Base-by-base conservation (phyloP, 441 rosid species). In the Pelargonium myrrhifolium region DNA sequence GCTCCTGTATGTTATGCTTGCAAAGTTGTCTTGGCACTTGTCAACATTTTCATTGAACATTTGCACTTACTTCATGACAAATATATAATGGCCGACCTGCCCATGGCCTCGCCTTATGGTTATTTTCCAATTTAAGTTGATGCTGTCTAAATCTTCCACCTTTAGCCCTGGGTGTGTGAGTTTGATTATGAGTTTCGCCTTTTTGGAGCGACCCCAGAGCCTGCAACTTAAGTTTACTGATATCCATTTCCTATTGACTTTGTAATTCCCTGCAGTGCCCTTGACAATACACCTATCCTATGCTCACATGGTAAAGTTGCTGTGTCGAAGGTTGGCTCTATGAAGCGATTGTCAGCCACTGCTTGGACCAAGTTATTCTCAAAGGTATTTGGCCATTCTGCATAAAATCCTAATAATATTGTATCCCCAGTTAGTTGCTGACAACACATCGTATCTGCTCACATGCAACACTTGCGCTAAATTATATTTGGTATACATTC, bases 281-380 rank as follows among this genome's bases (percentile, higher is more conserved):
- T 94, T 77, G 89, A 92, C 84, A 94, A 94, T 78, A 79, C 85
- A 14, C 74, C 84, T 74, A 80, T 94, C 70, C 94, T 86, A 62
- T 94, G 99, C 73, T 77, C 71, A 21, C 99, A 94, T 78, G 88
- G 88, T 81, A 92, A 89, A 81, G 85, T 94, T 65, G 90, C 90
- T 10, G 74, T 81, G 40, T 85, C 93, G 58, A 88, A 86, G 75
- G 84, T 85, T 65, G 83, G 85, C 72, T 84, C 80, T 71, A 82
- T 87, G 87, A 94, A 94, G 86, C 85, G 98, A 56, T 51, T 94
- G 73, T 86, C 93, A 65, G 69, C 84, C 72, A 81, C 77, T 77
- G 94, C 97, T 65, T 94, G 99, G 99, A 42, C 72, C 72, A 85
- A 83, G 69, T 77, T 94, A 75, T 76, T 75, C 56, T 83, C 90